Base-by-base conservation (phyloP, 305 asterid species). In the Solanum aculeatissimum region DNA sequence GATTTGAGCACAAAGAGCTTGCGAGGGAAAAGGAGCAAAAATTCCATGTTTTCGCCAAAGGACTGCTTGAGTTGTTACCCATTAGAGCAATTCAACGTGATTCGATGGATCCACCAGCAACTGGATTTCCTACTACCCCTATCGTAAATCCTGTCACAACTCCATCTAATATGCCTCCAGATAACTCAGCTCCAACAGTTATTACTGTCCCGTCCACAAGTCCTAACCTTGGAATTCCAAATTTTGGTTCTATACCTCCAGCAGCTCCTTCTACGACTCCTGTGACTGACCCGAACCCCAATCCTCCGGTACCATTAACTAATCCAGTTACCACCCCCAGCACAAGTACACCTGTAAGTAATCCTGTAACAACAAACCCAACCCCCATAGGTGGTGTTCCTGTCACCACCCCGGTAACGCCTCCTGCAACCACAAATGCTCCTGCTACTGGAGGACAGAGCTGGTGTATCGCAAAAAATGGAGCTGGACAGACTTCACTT, bases 401-500 rank as follows among this genome's bases (percentile, higher is more conserved):
- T 16, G 66, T 54, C 72, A 83, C 85, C 65, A 69, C 78, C 68
- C 87, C 62, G 11, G 86, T 89, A 71, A 63, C 58, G 9, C 90
- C 91, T 14, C 95, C 98, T 4, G 87, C 86, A 35, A 88, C 90
- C 38, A 68, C 90, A 13, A 89, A 83, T 77, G 7, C 90, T 32
- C 92, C 95, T 0, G 89, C 88, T 1, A 79, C 53, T 35, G 53
- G 90, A 19, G 97, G 96, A 88, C 95, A 90, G 92, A 89, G 92
- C 83, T 96, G 97, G 97, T 96, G 99, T 77, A 91, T 94, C 11
- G 98, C 94, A 0, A 93, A 89, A 90, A 87, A 84, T 47, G 99
- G 99, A 19, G 86, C 77, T 35, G 63, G 88, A 25, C 91, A 93
- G 63, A 85, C 88, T 29, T 70, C 87, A 19, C 85, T 95, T 51